phyloP scores from a whole-genome alignment of 306 rosid genomes.

The Senna tora region DNA sequence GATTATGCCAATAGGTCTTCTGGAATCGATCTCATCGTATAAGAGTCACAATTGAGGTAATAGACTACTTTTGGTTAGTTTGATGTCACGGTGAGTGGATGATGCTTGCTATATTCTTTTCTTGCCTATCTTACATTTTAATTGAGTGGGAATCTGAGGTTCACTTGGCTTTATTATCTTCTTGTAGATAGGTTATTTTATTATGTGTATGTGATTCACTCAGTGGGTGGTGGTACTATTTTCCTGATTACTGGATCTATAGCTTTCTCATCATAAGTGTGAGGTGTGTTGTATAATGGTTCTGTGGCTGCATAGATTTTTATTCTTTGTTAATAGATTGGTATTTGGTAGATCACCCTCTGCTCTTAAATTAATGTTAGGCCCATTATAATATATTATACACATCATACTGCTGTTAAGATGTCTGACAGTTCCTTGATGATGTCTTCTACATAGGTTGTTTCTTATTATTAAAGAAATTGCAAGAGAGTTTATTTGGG shows the following conservation, averaged over 20 bases:
- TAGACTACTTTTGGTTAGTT: no score
- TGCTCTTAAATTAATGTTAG: constrained; percentile 2
- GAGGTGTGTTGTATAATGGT: constrained; percentile 15
- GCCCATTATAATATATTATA: constrained; percentile 1
- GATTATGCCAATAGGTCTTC: no score
- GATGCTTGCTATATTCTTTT: no score
- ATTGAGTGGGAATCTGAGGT: constrained; percentile 11
- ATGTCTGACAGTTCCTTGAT: constrained; percentile 34
- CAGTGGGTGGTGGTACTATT: constrained; percentile 20
- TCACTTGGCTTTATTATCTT: constrained; percentile 28
- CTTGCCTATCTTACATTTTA: no score
- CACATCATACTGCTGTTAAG: constrained; percentile 14
- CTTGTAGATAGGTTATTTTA: not conserved
- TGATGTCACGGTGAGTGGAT: no score
- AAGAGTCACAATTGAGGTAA: no score
- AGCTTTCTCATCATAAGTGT: constrained; percentile 19
- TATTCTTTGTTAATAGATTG: constrained; percentile 18
- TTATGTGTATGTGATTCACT: constrained; percentile 9
- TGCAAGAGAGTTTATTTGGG: constrained; percentile 15
- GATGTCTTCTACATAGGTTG: constrained; percentile 40
- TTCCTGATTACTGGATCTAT: constrained; percentile 37
- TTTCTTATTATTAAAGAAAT: constrained; percentile 23
- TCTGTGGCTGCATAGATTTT: constrained; percentile 19
- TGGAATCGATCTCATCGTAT: no score
- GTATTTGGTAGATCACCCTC: constrained; percentile 15